Conservation (phyloP, 2,329 filamentous ascomycete genomes). For the Lachnellula subtilissima region DNA sequence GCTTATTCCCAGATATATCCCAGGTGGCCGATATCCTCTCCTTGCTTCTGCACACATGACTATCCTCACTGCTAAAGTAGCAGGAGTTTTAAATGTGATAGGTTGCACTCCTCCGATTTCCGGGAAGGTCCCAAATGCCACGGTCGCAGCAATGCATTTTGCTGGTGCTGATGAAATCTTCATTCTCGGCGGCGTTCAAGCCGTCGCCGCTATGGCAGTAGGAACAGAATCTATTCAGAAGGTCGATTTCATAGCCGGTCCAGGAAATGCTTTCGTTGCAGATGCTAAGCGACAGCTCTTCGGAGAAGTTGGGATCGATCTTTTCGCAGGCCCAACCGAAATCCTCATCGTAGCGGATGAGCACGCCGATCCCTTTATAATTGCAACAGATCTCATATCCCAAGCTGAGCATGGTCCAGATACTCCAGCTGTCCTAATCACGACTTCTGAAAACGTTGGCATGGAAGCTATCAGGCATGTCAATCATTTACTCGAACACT, state of each 20-base stretch:
- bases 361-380: slow-evolving; percentile 40
- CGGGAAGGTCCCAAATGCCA: slow-evolving; percentile 43
- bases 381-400: slow-evolving; percentile 43
- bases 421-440: slow-evolving; percentile 46
- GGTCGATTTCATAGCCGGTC: slow-evolving; percentile 49
- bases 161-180: slow-evolving; percentile 48
- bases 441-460: slow-evolving; percentile 39
- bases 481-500: slow-evolving; percentile 34
- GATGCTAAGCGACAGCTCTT: slow-evolving; percentile 51
- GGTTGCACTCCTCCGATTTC: slow-evolving; percentile 48
- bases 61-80: slow-evolving; percentile 49
- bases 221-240: slow-evolving; percentile 45
- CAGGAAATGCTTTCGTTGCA: slow-evolving; percentile 51
- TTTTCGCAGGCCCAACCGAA: slow-evolving; percentile 50
- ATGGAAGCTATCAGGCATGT: slow-evolving; percentile 35
- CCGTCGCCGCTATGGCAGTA: slow-evolving; percentile 47
- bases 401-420: slow-evolving; percentile 51
- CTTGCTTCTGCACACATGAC: slow-evolving; percentile 53
- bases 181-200: slow-evolving; percentile 48
- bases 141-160: slow-evolving; percentile 45
- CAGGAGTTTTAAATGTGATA: slow-evolving; percentile 46
- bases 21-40: slow-evolving; percentile 48
- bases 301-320: slow-evolving; percentile 49
- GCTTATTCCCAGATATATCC: slow-evolving; percentile 37
- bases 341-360: slow-evolving; percentile 47